Percentiles rank a stretch among this genome's conserved stretches.
These are phyloP conservation scores for Phytophthora citrophthora DNA, from an alignment of 352 stramenopile genomes.

Conservation along the genomic window DNA sequence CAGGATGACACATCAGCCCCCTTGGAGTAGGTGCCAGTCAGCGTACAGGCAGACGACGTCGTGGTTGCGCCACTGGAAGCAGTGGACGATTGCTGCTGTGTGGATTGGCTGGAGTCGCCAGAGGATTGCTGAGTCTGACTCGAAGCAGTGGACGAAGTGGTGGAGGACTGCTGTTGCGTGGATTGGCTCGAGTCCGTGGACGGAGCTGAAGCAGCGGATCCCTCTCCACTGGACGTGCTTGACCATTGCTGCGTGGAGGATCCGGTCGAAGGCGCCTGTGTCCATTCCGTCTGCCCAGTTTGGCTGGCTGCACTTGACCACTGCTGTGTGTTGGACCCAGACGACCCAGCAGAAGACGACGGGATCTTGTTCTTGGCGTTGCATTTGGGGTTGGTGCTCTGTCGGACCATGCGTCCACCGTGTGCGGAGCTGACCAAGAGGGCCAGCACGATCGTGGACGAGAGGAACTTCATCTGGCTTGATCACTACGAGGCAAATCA, in stretches of 20 bases:
- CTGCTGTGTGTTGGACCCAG: constrained; percentile 14
- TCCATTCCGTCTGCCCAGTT: constrained; percentile 14
- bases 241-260: constrained; percentile 5
- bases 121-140: constrained; percentile 22
- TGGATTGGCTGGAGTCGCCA: constrained; percentile 20
- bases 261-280: constrained; percentile 3
- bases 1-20: constrained; percentile 35
- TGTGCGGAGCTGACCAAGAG: constrained; percentile 14
- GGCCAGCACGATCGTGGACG: constrained; percentile 19
- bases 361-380: constrained; percentile 20
- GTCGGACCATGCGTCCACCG: constrained; percentile 11
- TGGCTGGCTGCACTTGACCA: constrained; percentile 11
- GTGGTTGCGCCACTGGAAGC: constrained; percentile 17
- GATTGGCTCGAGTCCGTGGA: constrained; percentile 11
- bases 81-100: constrained; percentile 24
- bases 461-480: constrained; percentile 30
- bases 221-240: constrained; percentile 2
- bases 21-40: constrained; percentile 37
- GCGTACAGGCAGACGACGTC: constrained; percentile 21
- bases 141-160: constrained; percentile 15
- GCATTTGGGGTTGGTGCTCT: constrained; percentile 25
- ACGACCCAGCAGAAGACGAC: constrained; percentile 2
- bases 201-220: neutral
- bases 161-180: constrained; percentile 7
- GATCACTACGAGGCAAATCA: constrained; percentile 4